Evolutionary conservation across 257 asterid species (phyloP), one percentile per base, ranked within the genome.

Genomic region (Solanum okadae): DNA sequence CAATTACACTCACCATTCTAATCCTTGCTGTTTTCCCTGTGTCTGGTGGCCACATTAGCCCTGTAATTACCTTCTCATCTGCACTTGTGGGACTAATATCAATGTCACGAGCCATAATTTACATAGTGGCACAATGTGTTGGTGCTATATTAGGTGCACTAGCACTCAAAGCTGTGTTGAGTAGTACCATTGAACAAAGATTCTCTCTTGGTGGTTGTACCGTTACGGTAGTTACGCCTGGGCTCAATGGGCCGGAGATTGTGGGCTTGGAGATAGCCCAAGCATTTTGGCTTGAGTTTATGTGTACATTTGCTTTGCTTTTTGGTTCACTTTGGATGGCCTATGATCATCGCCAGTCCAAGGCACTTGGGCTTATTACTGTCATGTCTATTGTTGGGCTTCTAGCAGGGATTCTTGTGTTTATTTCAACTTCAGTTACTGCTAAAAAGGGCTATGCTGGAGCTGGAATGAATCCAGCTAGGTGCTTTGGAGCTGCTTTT

Each of bases 1-100:
- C 95, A 14, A 79, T 96, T 42, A 90, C 89, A 79, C 88, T 94
- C 82, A 82, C 93, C 6, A 92, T 95, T 89, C 93, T 95, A 87
- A 94, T 94, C 68, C 90, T 95, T 0, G 98, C 98, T 0, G 95
- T 95, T 34, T 93, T 91, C 81, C 98, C 98, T 0, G 87, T 95
- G 42, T 95, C 98, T 65, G 98, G 98, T 1, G 98, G 97, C 88
- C 97, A 94, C 92, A 92, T 95, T 84, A 95, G 95, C 91, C 98
- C 98, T 9, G 92, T 95, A 61, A 89, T 95, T 93, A 92, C 97
- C 88, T 92, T 95, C 92, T 95, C 98, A 12, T 96, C 98, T 6
- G 95, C 93, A 9, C 72, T 95, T 3, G 96, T 94, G 3, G 98
- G 98, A 29, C 87, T 94, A 2, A 93, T 95, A 85, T 95, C 98